Evolutionary conservation across 306 rosid genomes (phyloP).

Genomic region (Geum urbanum): DNA sequence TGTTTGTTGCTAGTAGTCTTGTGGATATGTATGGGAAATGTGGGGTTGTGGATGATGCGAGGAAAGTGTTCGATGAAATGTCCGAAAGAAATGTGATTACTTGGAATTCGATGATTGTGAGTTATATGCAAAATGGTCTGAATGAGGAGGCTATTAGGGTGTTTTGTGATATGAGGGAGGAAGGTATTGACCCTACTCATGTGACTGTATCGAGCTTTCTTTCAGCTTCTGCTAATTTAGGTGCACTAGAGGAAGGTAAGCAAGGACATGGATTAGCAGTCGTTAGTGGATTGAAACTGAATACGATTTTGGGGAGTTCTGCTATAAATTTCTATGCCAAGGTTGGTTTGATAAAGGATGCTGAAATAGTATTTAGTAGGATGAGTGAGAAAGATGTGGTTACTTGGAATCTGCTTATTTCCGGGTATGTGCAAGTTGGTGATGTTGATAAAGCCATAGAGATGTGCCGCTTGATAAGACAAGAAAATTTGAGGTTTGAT

Average conservation of each 20-base stretch:
- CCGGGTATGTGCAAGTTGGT: slow-evolving; percentile 57
- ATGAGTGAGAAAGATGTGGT: slow-evolving; percentile 58
- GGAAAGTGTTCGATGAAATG: slow-evolving; percentile 60
- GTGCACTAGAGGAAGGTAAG: slow-evolving; percentile 53
- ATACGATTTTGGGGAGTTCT: slow-evolving; percentile 62
- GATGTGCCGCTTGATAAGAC: slow-evolving; percentile 49
- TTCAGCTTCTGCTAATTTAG: slow-evolving; percentile 61
- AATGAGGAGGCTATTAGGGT: slow-evolving; percentile 51
- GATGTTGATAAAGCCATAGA: slow-evolving; percentile 50
- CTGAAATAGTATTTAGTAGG: slow-evolving; percentile 46
- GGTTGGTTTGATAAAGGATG: slow-evolving; percentile 70
- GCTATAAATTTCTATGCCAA: slow-evolving; percentile 68
- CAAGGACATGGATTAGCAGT: slow-evolving; percentile 70
- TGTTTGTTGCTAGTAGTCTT: slow-evolving; percentile 63
- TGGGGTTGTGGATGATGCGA: slow-evolving; percentile 55
- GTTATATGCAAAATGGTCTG: slow-evolving; percentile 55
- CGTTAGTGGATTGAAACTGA: slow-evolving; percentile 49
- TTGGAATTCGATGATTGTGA: slow-evolving; percentile 75
- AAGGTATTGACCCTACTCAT: slow-evolving; percentile 42
- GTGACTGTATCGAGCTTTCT: slow-evolving; percentile 65
- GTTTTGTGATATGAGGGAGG: slow-evolving; percentile 52
- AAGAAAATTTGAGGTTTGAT: slow-evolving; percentile 59
- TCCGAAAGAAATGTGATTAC: slow-evolving; percentile 49
- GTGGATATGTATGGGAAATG: slow-evolving; percentile 92
- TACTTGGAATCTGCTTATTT: slow-evolving; percentile 74